A percentile compares a stretch with the other conserved stretches of the same genome.
phyloP scores from a whole-genome alignment of 1,139 yeast species.

The Taphrina pruni region DNA sequence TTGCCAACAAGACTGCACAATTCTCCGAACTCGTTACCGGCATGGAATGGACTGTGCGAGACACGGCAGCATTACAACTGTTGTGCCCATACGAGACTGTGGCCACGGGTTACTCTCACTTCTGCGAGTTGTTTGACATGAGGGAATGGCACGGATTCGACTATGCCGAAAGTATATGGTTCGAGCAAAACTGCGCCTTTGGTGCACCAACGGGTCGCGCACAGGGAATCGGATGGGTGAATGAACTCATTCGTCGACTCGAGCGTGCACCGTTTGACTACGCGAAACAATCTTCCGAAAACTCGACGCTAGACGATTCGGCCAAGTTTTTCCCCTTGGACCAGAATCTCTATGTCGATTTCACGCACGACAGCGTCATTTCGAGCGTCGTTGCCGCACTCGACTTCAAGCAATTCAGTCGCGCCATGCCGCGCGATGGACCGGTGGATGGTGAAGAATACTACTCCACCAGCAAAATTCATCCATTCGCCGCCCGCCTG shows the following conservation, averaged over 20 bases:
- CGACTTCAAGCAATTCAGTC: constrained; percentile 31
- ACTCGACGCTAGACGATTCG: constrained; percentile 51
- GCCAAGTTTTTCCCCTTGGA: constrained; percentile 53
- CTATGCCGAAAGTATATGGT: constrained; percentile 56
- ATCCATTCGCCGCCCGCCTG: constrained; percentile 57
- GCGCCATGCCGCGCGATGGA: constrained; percentile 25
- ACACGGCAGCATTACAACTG: constrained; percentile 52
- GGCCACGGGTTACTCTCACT: constrained; percentile 58
- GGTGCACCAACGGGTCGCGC: constrained; percentile 55
- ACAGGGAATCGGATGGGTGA: constrained; percentile 56
- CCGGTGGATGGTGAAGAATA: constrained; percentile 1
- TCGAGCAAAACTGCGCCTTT: constrained; percentile 54
- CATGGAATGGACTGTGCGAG: constrained; percentile 52
- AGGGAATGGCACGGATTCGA: constrained; percentile 60
- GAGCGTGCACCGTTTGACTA: constrained; percentile 47
- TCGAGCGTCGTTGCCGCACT: constrained; percentile 53
- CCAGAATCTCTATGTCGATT: constrained; percentile 56
- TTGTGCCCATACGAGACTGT: constrained; percentile 61
- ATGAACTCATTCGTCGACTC: constrained; percentile 54
- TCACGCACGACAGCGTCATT: constrained; percentile 56
- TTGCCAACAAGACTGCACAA: constrained; percentile 72
- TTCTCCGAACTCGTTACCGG: constrained; percentile 63
- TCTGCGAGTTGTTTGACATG: constrained; percentile 59
- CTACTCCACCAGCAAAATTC: constrained; percentile 47
- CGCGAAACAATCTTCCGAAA: constrained; percentile 51